Conservation (phyloP, 2,329 filamentous ascomycete genomes). For the Pseudogymnoascus sp. region DNA sequence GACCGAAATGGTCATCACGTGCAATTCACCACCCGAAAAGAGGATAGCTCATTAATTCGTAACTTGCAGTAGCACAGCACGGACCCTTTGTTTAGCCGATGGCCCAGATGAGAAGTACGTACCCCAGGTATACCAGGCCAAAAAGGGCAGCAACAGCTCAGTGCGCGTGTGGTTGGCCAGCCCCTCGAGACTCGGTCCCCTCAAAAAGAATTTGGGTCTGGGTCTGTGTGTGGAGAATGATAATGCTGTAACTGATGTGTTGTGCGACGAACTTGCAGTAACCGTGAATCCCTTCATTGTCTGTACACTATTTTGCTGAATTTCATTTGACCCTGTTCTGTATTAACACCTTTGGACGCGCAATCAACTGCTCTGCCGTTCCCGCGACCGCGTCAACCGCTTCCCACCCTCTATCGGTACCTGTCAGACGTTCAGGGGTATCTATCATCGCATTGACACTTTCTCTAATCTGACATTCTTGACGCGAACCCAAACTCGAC, state of each 20-base stretch:
- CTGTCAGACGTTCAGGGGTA: slow-evolving; percentile 6
- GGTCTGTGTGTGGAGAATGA: background rate
- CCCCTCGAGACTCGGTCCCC: slow-evolving; percentile 4
- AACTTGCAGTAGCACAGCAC: background rate
- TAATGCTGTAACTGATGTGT: background rate
- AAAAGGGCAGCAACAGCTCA: background rate
- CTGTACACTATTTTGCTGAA: background rate
- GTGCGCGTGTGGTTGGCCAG: slow-evolving; percentile 8
- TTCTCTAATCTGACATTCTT: background rate
- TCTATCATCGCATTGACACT: slow-evolving; percentile 1
- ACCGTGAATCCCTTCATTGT: background rate
- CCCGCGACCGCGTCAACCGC: background rate
- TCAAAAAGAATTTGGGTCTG: background rate
- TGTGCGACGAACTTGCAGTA: background rate
- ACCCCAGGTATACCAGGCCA: background rate
- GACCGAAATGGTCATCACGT: background rate
- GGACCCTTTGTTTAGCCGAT: slow-evolving; percentile 7
- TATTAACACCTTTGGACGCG: background rate
- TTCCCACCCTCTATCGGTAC: slow-evolving; percentile 1
- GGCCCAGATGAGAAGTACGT: background rate
- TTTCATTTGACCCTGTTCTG: background rate
- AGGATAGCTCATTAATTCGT: background rate
- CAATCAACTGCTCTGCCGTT: background rate
- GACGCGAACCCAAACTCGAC: background rate
- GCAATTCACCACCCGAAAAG: background rate